A percentile compares a stretch with the other conserved stretches of the same genome.
Conservation (phyloP, 2,329 filamentous ascomycete species). For the Fusarium poae region DNA sequence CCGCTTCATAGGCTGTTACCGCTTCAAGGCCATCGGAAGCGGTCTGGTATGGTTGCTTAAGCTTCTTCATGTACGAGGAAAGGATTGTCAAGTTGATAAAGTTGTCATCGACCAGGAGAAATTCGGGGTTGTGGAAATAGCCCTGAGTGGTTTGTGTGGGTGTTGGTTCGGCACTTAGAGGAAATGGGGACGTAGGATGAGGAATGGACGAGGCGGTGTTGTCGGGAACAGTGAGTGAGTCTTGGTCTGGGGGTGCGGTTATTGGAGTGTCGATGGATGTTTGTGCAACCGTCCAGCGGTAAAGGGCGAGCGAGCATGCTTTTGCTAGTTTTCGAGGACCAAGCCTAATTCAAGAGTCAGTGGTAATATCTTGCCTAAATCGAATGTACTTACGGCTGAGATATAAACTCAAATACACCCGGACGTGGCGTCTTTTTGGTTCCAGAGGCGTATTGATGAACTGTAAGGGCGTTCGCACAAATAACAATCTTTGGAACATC, state of each 20-base stretch:
- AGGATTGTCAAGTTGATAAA: conserved; percentile 56
- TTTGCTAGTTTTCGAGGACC: conserved; percentile 56
- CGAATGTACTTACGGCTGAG: conserved; percentile 53
- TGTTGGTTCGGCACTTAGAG: conserved; percentile 22
- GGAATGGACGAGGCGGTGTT: not conserved
- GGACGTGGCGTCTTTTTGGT: conserved; percentile 30
- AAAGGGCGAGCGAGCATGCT: conserved; percentile 47
- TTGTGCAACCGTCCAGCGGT: conserved; percentile 46
- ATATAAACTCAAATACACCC: conserved; percentile 55
- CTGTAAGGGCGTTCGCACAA: conserved; percentile 52
- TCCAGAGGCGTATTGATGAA: conserved; percentile 46
- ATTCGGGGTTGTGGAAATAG: conserved; percentile 20
- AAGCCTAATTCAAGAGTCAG: conserved; percentile 41
- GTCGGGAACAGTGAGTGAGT: not conserved
- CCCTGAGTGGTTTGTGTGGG: conserved; percentile 2
- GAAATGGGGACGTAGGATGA: conserved; percentile 19
- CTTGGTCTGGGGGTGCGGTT: not conserved
- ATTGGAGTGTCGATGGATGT: conserved; percentile 7
- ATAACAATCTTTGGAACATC: conserved; percentile 51
- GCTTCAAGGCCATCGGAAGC: conserved; percentile 55
- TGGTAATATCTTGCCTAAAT: rapidly evolving
- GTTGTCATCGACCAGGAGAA: conserved; percentile 59
- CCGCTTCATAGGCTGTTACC: conserved; percentile 47
- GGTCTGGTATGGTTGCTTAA: conserved; percentile 48
- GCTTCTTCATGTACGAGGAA: conserved; percentile 53